These are phyloP conservation scores for Nigrospora osmanthi DNA, from an alignment of 2,329 filamentous ascomycete species.

Conservation along the genomic window DNA sequence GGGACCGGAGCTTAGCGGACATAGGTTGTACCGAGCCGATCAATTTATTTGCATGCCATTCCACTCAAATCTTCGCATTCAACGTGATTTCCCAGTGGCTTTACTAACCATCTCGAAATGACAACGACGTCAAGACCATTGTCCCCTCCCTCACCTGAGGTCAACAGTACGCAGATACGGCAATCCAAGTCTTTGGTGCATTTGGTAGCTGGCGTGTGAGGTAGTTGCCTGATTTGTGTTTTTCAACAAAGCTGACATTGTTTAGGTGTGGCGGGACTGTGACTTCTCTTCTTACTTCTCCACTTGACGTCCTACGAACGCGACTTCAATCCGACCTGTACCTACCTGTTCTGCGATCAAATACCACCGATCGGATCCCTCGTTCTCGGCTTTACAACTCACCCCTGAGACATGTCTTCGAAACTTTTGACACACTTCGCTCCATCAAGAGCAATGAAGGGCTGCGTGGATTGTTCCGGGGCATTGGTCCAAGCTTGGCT, in stretches of 20 bases:
- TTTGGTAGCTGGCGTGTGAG: slow-evolving; percentile 61
- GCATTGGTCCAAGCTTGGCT: slow-evolving; percentile 59
- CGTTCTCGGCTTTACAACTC: slow-evolving; percentile 5
- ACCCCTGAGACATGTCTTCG: slow-evolving; percentile 49
- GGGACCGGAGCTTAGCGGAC: too few relatives aligned
- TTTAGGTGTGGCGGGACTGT: slow-evolving; percentile 50
- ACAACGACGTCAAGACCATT: too few relatives aligned
- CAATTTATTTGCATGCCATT: too few relatives aligned
- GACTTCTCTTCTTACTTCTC: slow-evolving; percentile 57
- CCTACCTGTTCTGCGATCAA: slow-evolving; percentile 49
- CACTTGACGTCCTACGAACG: slow-evolving; percentile 64
- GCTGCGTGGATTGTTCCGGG: slow-evolving; percentile 63
- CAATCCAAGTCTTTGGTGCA: slow-evolving; percentile 52
- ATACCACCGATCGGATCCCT: slow-evolving; percentile 21
- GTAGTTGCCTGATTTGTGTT: slow-evolving; percentile 8
- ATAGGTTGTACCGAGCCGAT: too few relatives aligned
- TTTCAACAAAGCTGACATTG: neutral
- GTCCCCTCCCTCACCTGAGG: too few relatives aligned
- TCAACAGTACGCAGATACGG: too few relatives aligned
- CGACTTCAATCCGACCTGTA: slow-evolving; percentile 65
- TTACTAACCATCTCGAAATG: too few relatives aligned
- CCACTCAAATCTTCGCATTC: too few relatives aligned
- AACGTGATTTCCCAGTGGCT: too few relatives aligned
- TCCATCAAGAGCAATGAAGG: slow-evolving; percentile 61
- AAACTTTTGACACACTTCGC: slow-evolving; percentile 60